Conservation (phyloP, 2,329 filamentous ascomycete species). For the Clarireedia homoeocarpa region DNA sequence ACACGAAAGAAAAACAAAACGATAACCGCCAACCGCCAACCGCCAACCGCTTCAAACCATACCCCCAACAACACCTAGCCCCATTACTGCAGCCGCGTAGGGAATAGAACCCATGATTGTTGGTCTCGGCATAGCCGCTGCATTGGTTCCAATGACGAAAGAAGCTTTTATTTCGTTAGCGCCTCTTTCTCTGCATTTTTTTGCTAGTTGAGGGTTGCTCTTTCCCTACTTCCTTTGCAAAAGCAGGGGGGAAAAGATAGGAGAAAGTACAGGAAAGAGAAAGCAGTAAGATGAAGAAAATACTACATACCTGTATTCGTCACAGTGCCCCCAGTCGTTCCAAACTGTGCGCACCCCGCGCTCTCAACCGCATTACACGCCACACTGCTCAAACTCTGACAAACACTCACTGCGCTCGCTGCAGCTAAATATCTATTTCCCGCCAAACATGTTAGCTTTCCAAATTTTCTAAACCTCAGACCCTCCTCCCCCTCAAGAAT, state of each 20-base stretch:
- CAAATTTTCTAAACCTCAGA: too few relatives aligned
- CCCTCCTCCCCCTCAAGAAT: too few relatives aligned
- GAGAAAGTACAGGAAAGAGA: too few relatives aligned
- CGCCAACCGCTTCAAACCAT: background rate
- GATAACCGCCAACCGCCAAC: too few relatives aligned
- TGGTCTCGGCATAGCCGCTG: background rate
- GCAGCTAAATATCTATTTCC: conserved; percentile 31
- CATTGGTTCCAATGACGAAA: conserved; percentile 4
- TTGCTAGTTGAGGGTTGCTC: too few relatives aligned
- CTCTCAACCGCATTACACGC: conserved; percentile 37
- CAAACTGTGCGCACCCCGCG: conserved; percentile 25
- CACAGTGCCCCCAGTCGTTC: conserved; percentile 8
- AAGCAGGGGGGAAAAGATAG: too few relatives aligned
- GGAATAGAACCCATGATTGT: conserved; percentile 6
- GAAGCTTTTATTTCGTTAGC: background rate
- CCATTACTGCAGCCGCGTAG: conserved; percentile 1
- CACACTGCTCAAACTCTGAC: conserved; percentile 44
- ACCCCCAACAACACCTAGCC: conserved; percentile 1
- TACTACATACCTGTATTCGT: conserved; percentile 5
- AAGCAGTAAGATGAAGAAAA: background rate
- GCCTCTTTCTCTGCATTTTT: too few relatives aligned
- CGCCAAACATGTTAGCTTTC: too few relatives aligned
- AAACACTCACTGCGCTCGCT: conserved; percentile 44
- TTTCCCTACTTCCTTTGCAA: too few relatives aligned
- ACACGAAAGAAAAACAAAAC: too few relatives aligned